These are phyloP conservation scores for Penicillium sp. DNA, from an alignment of 2,329 filamentous ascomycete species.

Conservation along the genomic window DNA sequence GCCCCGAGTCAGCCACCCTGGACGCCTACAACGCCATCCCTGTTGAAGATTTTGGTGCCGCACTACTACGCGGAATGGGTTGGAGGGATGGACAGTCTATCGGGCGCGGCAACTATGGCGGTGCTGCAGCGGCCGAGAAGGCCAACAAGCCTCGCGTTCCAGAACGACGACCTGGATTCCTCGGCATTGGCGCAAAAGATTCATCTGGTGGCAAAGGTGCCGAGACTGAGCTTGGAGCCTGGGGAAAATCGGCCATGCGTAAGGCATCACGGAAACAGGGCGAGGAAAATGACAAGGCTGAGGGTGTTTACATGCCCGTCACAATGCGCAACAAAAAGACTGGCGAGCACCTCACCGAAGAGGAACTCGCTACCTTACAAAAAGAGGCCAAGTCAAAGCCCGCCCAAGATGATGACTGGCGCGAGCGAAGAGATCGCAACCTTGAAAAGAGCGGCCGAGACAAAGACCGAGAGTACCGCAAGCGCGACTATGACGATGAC, in stretches of 20 bases:
- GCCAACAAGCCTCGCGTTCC: conserved; percentile 63
- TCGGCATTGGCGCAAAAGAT: conserved; percentile 88
- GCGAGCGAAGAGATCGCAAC: conserved; percentile 47
- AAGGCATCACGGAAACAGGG: conserved; percentile 59
- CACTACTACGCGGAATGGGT: conserved; percentile 88
- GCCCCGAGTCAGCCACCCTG: conserved; percentile 74
- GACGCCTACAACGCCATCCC: conserved; percentile 87
- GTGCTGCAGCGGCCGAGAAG: conserved; percentile 44
- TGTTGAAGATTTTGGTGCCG: conserved; percentile 91
- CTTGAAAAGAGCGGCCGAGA: conserved; percentile 41
- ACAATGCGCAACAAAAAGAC: conserved; percentile 63
- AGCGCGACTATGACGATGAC: conserved; percentile 35
- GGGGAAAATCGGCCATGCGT: conserved; percentile 66
- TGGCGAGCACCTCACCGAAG: conserved; percentile 63
- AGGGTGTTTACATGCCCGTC: conserved; percentile 62
- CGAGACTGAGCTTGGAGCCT: conserved; percentile 74
- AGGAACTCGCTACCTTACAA: conserved; percentile 57
- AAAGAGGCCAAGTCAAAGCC: conserved; percentile 51
- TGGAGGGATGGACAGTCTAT: conserved; percentile 74
- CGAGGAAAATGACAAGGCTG: conserved; percentile 46
- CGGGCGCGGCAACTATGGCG: conserved; percentile 55
- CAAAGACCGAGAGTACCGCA: conserved; percentile 35
- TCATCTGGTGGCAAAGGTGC: conserved; percentile 55
- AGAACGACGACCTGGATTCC: conserved; percentile 72
- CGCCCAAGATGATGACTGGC: conserved; percentile 46